These are phyloP conservation scores for Sequoiadendron giganteum DNA, from an alignment of 75 land plant species.

Conservation along the genomic window DNA sequence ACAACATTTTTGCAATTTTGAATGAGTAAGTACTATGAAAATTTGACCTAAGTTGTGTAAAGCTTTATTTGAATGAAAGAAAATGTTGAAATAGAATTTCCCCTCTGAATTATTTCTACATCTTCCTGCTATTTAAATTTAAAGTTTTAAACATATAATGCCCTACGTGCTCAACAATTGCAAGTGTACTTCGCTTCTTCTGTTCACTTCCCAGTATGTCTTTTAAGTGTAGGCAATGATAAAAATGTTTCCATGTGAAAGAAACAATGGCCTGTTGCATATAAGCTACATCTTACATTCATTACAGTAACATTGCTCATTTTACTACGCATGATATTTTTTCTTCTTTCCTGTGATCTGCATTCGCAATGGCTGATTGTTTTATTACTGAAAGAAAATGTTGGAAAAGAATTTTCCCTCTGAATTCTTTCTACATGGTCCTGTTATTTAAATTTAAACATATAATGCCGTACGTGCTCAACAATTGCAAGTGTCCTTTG, in stretches of 20 bases:
- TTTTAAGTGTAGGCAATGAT: neutral
- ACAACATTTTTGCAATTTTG: conserved; percentile 66
- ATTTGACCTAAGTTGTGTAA: neutral
- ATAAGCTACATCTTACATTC: neutral
- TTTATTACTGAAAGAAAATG: neutral
- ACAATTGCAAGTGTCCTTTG: too few relatives aligned
- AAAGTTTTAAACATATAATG: neutral
- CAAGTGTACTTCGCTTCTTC: neutral
- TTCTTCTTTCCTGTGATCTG: neutral
- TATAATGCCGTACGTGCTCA: too few relatives aligned
- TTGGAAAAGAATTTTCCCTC: too few relatives aligned
- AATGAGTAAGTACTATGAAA: conserved; percentile 56
- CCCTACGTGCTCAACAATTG: neutral
- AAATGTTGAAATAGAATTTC: neutral
- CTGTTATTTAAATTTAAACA: too few relatives aligned
- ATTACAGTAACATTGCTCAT: neutral
- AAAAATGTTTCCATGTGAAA: neutral
- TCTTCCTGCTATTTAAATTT: neutral
- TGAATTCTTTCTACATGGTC: too few relatives aligned
- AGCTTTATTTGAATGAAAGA: neutral
- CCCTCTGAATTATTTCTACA: neutral
- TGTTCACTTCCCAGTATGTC: neutral
- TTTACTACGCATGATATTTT: neutral
- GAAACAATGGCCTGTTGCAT: neutral
- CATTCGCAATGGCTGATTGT: neutral